phyloP scores from a whole-genome alignment of 2,329 filamentous ascomycete species.

The Cercospora zeina region DNA sequence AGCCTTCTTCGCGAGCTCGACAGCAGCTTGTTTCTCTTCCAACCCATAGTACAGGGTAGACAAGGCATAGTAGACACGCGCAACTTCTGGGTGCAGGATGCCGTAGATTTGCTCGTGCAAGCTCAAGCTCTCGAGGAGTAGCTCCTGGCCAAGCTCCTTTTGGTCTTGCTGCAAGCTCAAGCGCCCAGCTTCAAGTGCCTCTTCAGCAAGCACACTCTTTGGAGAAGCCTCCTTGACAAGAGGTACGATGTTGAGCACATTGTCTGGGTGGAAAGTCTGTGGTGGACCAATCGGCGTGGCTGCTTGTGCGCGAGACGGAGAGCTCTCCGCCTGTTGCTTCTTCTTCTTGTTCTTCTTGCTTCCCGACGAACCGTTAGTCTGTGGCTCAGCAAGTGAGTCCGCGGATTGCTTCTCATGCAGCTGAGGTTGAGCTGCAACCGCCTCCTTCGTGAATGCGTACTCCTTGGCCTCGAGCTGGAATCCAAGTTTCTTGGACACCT shows the following conservation, averaged over 20 bases:
- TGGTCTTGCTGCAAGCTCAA: conserved; percentile 96
- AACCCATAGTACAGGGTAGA: conserved; percentile 96
- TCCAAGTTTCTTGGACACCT: conserved; percentile 84
- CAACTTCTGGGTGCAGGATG: conserved; percentile 93
- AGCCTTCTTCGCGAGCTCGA: conserved; percentile 93
- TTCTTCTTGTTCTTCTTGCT: conserved; percentile 59
- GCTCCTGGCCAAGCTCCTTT: conserved; percentile 91
- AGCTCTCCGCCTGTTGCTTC: conserved; percentile 54
- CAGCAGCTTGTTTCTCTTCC: conserved; percentile 94
- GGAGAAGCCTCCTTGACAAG: conserved; percentile 92
- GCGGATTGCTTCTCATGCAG: conserved; percentile 35
- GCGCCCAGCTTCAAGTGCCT: conserved; percentile 90
- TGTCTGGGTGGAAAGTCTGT: conserved; percentile 75
- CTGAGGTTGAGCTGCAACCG: conserved; percentile 23
- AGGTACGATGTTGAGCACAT: conserved; percentile 90
- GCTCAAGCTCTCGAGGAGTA: conserved; percentile 92
- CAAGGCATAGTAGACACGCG: conserved; percentile 88
- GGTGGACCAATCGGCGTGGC: conserved; percentile 49
- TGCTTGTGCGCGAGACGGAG: conserved; percentile 47
- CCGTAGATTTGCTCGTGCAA: conserved; percentile 98
- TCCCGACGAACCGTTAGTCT: conserved; percentile 38
- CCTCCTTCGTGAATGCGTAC: conserved; percentile 63
- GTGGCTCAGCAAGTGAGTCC: conserved; percentile 37
- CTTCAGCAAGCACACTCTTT: conserved; percentile 86
- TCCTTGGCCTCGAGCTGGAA: conserved; percentile 80